phyloP scores from a whole-genome alignment of 192 early-diverging fungal species.

The Backusella macrospora region DNA sequence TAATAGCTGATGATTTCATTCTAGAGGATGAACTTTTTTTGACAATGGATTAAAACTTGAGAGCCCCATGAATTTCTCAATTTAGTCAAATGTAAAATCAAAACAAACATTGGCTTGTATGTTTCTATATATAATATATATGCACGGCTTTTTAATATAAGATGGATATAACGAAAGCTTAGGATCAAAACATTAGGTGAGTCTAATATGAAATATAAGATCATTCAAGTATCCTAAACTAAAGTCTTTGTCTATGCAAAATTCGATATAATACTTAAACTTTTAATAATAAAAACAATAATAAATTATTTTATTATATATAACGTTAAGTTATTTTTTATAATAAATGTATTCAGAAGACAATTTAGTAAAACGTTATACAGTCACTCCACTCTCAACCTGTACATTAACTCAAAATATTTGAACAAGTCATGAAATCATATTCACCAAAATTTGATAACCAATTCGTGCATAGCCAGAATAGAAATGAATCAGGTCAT shows the following conservation, averaged over 20 bases:
- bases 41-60: not conserved
- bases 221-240: not conserved
- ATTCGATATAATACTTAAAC: no score
- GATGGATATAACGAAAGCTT: not conserved
- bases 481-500: no score
- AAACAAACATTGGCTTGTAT: not conserved
- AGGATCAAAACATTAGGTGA: not conserved
- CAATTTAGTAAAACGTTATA: no score
- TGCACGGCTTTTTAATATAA: not conserved
- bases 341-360: no score
- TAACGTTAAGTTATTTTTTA: no score
- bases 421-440: no score
- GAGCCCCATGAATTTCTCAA: constrained; percentile 2
- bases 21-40: not conserved
- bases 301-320: no score
- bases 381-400: no score
- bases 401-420: no score
- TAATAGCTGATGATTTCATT: not conserved
- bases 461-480: no score
- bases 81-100: constrained; percentile 14
- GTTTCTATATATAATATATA: not conserved
- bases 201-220: not conserved
- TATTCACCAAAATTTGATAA: no score
- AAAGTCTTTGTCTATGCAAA: not conserved
- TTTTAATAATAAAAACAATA: no score